Conservation (phyloP, 345 rosid species). For the Heritiera littoralis region DNA sequence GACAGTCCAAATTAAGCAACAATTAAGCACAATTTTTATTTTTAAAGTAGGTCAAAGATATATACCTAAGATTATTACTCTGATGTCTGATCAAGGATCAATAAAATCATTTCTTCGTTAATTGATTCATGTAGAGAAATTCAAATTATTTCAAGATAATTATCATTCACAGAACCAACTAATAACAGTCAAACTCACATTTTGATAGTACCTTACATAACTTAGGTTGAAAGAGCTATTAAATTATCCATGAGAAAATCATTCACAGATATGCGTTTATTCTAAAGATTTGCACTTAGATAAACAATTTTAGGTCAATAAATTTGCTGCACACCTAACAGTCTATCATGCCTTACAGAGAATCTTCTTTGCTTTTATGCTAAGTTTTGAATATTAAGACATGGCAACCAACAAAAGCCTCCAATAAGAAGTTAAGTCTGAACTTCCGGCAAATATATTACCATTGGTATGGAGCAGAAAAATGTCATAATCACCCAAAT, state of each 20-base stretch:
- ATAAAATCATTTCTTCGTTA: background rate
- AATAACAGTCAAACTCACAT: background rate
- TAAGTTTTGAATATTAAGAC: background rate
- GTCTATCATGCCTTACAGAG: background rate
- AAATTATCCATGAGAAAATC: background rate
- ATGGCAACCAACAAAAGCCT: background rate
- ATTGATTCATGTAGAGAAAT: background rate
- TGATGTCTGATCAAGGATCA: background rate
- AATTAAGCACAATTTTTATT: background rate
- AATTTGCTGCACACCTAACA: background rate
- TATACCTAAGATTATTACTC: background rate
- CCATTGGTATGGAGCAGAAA: background rate
- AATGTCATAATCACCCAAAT: background rate
- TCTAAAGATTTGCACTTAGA: background rate
- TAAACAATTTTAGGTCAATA: background rate
- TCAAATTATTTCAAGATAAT: conserved; percentile 1
- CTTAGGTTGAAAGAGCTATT: background rate
- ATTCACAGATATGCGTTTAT: background rate
- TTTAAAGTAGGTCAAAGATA: background rate
- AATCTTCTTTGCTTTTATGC: background rate
- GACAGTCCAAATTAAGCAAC: background rate
- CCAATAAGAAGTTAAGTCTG: background rate
- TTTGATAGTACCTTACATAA: background rate
- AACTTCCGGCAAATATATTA: background rate
- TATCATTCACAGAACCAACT: background rate